phyloP scores from a whole-genome alignment of 768 basidiomycete species.

The Myochromella boudieri region DNA sequence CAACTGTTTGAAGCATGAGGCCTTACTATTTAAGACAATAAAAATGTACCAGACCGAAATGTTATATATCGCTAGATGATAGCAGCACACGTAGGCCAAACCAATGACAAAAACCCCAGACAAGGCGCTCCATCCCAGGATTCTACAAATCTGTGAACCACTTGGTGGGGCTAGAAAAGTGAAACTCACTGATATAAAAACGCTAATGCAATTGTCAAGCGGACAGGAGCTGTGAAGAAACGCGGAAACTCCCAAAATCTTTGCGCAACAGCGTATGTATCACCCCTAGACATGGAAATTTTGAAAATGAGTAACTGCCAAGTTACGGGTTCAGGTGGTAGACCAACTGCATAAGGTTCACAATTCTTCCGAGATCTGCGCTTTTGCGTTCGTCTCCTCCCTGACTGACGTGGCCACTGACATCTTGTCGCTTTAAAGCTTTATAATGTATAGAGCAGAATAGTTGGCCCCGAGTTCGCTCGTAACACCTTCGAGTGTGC shows the following conservation, averaged over 20 bases:
- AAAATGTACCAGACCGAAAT: constrained; percentile 55
- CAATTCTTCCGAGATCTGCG: constrained; percentile 69
- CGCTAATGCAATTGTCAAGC: constrained; percentile 61
- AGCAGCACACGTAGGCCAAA: constrained; percentile 62
- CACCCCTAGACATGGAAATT: constrained; percentile 44
- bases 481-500: constrained; percentile 69
- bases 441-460: constrained; percentile 74
- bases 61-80: constrained; percentile 66
- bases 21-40: neutral
- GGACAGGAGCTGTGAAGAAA: constrained; percentile 61
- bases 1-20: constrained; percentile 47
- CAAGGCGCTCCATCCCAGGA: constrained; percentile 78
- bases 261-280: constrained; percentile 68
- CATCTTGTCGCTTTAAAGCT: constrained; percentile 58
- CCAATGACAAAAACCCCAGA: constrained; percentile 68
- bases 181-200: constrained; percentile 69
- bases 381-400: constrained; percentile 36
- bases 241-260: constrained; percentile 74
- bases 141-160: constrained; percentile 33
- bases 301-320: constrained; percentile 1
- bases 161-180: constrained; percentile 7
- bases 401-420: constrained; percentile 44
- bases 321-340: neutral
- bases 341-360: constrained; percentile 72
- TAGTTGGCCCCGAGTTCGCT: constrained; percentile 68